Base-by-base conservation (phyloP, 352 stramenopile species). In the Nothophytophthora sp. region DNA sequence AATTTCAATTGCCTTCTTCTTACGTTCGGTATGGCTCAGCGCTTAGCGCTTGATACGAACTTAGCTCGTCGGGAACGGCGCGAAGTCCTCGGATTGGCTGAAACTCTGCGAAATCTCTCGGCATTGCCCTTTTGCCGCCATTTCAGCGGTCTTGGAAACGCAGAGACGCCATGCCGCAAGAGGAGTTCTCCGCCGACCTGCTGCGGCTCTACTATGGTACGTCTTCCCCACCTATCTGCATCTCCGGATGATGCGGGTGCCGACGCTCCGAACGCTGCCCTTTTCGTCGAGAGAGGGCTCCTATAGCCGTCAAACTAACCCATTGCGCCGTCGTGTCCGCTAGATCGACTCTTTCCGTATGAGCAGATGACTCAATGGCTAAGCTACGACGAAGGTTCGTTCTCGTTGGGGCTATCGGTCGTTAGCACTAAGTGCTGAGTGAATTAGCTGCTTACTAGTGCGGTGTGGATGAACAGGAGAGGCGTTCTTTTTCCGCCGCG, bases 171-270 rank as follows among this genome's bases (percentile, higher is more conserved):
- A 92, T 92, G 82, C 54, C 72, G 50, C 69, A 86, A 48, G 75
- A 90, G 46, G 75, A 86, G 57, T 95, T 95, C 73, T 92, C 81
- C 33, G 69, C 70, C n/a, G 85, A 95, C 50, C 59, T 95, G 35
- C 64, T 95, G 63, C 81, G 88, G 60, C 70, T 95, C 12, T 95
- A 95, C 67, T 95, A 95, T 87, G 80, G 82, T 93, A 43, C 28
- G 54, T 55, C 20, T 2, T 0, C 1, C 12, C 22, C 8, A 13
- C 5, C 6, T 16, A 44, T 11, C 8, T 47, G 7, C 20, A 12
- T 22, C 0, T 25, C 1, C 12, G 49, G 48, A 3, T 55, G 10
- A 10, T 10, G 0, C 2, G 35, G 9, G 22, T 12, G 7, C 11
- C 45, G 33, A 2, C 12, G 20, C 24, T 33, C 48, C 15, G 7